Evolutionary conservation across 352 stramenopile species (phyloP).

Genomic region (Globisporangium cederbergense): DNA sequence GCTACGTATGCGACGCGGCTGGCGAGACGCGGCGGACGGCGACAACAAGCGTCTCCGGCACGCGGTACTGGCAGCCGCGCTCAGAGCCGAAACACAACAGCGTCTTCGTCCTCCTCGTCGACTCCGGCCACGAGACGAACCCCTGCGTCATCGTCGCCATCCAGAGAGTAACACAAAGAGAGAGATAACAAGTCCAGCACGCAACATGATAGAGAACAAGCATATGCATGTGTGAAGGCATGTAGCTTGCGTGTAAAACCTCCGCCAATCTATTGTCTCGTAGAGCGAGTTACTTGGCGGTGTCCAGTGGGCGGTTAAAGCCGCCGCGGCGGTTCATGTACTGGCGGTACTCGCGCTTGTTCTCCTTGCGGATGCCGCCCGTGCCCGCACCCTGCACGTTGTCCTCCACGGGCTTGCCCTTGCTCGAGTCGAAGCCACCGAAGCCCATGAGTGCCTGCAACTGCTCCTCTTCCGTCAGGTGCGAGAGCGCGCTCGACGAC

Average conservation of each 20-base stretch:
- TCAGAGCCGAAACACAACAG: background rate
- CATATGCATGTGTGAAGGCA: background rate
- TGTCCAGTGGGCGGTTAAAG: conserved; percentile 94
- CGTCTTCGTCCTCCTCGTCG: conserved; percentile 3
- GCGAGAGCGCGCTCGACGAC: conserved; percentile 10
- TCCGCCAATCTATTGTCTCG: background rate
- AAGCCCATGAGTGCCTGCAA: conserved; percentile 88
- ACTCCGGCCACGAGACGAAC: conserved; percentile 5
- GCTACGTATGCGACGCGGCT: conserved; percentile 53
- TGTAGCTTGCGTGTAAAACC: background rate
- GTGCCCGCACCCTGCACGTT: conserved; percentile 82
- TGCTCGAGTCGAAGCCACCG: conserved; percentile 91
- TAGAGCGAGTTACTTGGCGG: conserved; percentile 22
- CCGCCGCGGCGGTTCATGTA: conserved; percentile 97
- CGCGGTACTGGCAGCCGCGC: conserved; percentile 12
- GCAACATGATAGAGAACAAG: background rate
- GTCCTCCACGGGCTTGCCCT: conserved; percentile 91
- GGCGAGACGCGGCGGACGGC: conserved; percentile 48
- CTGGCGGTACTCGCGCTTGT: conserved; percentile 94
- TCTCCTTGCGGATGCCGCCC: conserved; percentile 86
- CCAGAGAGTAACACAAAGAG: background rate
- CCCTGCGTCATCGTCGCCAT: background rate
- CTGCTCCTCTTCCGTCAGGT: conserved; percentile 74
- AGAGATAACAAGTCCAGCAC: background rate
- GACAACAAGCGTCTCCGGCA: conserved; percentile 29